These are phyloP conservation scores for Sporothrix inflata DNA, from an alignment of 2,329 filamentous ascomycete species.

Conservation along the genomic window DNA sequence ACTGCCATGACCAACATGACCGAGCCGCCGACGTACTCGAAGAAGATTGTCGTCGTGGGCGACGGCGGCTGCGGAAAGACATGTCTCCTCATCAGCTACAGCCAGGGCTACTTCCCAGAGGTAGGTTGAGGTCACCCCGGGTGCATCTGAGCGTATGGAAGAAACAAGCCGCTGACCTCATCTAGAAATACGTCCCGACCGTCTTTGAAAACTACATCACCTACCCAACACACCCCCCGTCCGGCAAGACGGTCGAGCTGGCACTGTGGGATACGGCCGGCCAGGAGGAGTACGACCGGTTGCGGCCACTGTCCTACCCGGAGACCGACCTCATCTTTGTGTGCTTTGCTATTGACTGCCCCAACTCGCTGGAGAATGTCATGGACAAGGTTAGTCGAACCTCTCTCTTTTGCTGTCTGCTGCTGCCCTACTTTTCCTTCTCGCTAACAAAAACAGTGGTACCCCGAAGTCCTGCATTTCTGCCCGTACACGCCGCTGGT, in stretches of 20 bases:
- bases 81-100: constrained; percentile 97
- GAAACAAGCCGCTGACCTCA: constrained; percentile 18
- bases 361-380: constrained; percentile 96
- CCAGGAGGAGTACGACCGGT: constrained; percentile 96
- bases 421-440: neutral
- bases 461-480: constrained; percentile 97
- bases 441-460: constrained; percentile 70
- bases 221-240: constrained; percentile 83
- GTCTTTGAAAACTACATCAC: constrained; percentile 99
- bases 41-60: constrained; percentile 98
- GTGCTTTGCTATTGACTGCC: constrained; percentile 98
- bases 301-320: constrained; percentile 94
- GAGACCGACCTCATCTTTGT: constrained; percentile 98
- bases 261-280: constrained; percentile 98
- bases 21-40: constrained; percentile 89
- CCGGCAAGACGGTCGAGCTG: constrained; percentile 93
- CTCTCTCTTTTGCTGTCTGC: constrained; percentile 34
- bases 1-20: constrained; percentile 71
- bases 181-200: constrained; percentile 97
- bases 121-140: constrained; percentile 50
- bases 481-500: constrained; percentile 96
- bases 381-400: constrained; percentile 87
- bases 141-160: neutral
- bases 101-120: constrained; percentile 98
- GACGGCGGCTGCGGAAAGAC: constrained; percentile 99